These are phyloP conservation scores for Meredithiella fracta DNA, from an alignment of 2,329 filamentous ascomycete species.

Conservation along the genomic window DNA sequence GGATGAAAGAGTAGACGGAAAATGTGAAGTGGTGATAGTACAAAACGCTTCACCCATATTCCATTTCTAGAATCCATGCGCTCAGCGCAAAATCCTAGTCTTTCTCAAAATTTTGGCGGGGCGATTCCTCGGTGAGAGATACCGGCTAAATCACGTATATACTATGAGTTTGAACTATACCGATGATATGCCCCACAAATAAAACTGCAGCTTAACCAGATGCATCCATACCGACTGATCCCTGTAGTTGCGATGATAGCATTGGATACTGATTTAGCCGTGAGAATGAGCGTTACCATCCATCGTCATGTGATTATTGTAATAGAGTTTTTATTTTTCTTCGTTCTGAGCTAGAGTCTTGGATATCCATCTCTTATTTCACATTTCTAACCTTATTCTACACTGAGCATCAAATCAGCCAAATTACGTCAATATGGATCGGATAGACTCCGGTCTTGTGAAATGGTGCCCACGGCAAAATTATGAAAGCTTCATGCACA, in stretches of 20 bases:
- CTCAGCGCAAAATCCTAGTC: conserved; percentile 7
- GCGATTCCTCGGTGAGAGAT: conserved; percentile 8
- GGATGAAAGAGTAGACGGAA: not conserved
- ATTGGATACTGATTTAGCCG: no score
- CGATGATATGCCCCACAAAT: not conserved
- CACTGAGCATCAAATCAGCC: conserved; percentile 6
- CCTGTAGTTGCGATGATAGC: no score
- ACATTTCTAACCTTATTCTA: not conserved
- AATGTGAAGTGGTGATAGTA: not conserved
- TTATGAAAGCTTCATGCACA: conserved; percentile 45
- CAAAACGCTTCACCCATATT: not conserved
- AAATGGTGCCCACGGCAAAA: conserved; percentile 47
- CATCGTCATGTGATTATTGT: not conserved
- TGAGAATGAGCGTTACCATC: not conserved
- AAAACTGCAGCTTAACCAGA: not conserved
- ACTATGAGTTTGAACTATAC: not conserved
- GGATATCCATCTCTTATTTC: no score
- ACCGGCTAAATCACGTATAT: conserved; percentile 7
- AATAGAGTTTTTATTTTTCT: not conserved
- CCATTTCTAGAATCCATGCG: not conserved
- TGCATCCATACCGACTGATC: no score
- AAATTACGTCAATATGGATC: conserved; percentile 30
- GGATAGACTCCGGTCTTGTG: conserved; percentile 45
- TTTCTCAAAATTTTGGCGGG: conserved; percentile 14
- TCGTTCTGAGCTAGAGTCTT: no score